Conservation (phyloP, 495 filamentous ascomycete genomes). For the Xylaria sp. region DNA sequence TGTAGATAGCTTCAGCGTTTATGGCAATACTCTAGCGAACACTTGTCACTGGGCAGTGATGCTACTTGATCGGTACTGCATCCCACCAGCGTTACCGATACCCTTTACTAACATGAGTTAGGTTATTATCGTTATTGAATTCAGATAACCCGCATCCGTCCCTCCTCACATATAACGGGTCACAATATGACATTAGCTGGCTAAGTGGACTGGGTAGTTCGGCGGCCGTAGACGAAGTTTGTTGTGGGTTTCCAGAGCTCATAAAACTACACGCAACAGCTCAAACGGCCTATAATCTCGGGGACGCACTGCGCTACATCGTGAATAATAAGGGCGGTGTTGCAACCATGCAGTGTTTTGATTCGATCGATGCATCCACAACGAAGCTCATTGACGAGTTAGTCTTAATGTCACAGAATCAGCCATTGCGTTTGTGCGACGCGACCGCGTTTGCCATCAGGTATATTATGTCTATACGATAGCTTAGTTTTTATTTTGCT, state of each 20-base stretch:
- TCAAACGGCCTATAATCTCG: not conserved
- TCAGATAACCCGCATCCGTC: not conserved
- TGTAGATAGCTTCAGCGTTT: not conserved
- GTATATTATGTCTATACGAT: not conserved
- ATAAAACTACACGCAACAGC: not conserved
- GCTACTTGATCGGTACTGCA: slow-evolving; percentile 1
- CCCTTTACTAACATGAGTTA: not conserved
- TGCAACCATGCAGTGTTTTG: not conserved
- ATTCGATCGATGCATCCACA: not conserved
- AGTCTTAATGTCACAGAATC: not conserved
- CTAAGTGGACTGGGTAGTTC: not conserved
- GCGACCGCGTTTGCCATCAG: not conserved
- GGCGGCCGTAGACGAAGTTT: not conserved
- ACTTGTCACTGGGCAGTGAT: not conserved
- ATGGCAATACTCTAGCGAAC: not conserved
- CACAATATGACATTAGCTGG: not conserved
- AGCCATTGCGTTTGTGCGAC: not conserved
- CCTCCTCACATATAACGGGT: not conserved
- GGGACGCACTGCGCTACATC: not conserved
- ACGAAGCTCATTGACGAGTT: not conserved
- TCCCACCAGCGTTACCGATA: not conserved
- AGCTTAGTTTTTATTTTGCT: not conserved
- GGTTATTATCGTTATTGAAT: not conserved
- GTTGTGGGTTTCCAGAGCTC: not conserved
- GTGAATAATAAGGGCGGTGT: not conserved